Percentiles rank a stretch among this genome's conserved stretches.
Evolutionary conservation across 768 basidiomycete species (phyloP).

Genomic region (Lactifluus pinguis): DNA sequence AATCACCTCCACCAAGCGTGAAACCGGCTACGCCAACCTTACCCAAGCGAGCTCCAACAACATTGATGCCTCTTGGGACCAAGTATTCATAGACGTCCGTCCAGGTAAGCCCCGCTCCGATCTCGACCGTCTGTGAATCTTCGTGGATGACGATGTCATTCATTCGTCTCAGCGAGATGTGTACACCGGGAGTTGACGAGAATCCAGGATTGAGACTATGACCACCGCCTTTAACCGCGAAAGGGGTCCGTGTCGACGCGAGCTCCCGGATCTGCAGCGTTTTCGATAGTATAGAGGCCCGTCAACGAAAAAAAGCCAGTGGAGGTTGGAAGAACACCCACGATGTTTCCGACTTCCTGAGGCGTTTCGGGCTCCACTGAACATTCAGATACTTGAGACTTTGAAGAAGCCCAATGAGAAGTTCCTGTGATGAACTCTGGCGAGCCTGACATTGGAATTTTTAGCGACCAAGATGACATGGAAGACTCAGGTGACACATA

Average conservation of each 20-base stretch:
- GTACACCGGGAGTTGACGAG: slow-evolving; percentile 22
- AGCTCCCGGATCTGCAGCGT: not conserved
- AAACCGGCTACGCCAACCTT: slow-evolving; percentile 21
- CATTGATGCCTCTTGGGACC: slow-evolving; percentile 13
- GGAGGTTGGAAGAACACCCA: not conserved
- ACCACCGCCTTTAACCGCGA: slow-evolving; percentile 21
- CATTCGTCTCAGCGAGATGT: slow-evolving; percentile 20
- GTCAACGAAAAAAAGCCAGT: not conserved
- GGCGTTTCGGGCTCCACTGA: slow-evolving; percentile 16
- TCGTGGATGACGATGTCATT: slow-evolving; percentile 5
- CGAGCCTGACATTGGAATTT: not conserved
- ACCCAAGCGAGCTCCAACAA: slow-evolving; percentile 17
- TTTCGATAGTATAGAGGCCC: too few relatives aligned
- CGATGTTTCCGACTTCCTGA: slow-evolving; percentile 15
- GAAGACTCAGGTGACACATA: too few relatives aligned
- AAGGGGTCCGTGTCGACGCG: not conserved
- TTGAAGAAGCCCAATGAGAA: slow-evolving; percentile 15
- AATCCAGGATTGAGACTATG: slow-evolving; percentile 19
- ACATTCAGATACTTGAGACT: slow-evolving; percentile 10
- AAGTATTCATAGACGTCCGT: slow-evolving; percentile 20
- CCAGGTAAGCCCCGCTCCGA: slow-evolving; percentile 21
- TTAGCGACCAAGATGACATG: too few relatives aligned
- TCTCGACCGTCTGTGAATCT: slow-evolving; percentile 1
- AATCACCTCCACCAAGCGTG: slow-evolving; percentile 15
- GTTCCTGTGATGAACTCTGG: slow-evolving; percentile 1